Conservation (phyloP, 345 rosid genomes). For the Euphorbia tirucalli region DNA sequence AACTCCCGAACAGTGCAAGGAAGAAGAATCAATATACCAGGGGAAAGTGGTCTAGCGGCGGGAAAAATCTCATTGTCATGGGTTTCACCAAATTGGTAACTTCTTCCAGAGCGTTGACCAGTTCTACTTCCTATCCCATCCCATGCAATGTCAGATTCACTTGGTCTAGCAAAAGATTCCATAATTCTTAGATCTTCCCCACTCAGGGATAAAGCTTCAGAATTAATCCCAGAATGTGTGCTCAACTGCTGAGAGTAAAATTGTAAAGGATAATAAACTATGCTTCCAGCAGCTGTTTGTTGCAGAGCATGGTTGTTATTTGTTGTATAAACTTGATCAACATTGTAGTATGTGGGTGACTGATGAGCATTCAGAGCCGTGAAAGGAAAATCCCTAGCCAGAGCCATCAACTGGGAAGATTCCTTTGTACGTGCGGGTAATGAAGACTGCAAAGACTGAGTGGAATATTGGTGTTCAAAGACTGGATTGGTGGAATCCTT, state of each 20-base stretch:
- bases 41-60: conserved; percentile 1
- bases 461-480: not conserved
- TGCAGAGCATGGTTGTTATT: conserved; percentile 4
- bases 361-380: conserved; percentile 1
- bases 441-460: conserved; percentile 15
- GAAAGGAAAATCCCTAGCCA: conserved; percentile 11
- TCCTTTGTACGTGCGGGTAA: not conserved
- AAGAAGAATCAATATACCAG: conserved; percentile 2
- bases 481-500: conserved; percentile 11
- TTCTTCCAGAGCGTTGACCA: conserved; percentile 7
- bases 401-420: conserved; percentile 7
- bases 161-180: not conserved
- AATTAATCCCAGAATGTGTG: conserved; percentile 2
- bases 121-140: conserved; percentile 6
- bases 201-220: conserved; percentile 5
- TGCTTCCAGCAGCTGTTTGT: conserved; percentile 5
- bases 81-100: conserved; percentile 2
- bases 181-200: not conserved
- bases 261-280: not conserved
- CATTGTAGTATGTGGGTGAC: not conserved
- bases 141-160: conserved; percentile 9
- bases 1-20: not conserved
- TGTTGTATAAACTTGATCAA: conserved; percentile 2
- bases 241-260: conserved; percentile 4
- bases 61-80: conserved; percentile 1